A percentile compares a stretch with the other conserved stretches of the same genome.
Evolutionary conservation across 352 stramenopile genomes (phyloP).

Genomic region (Pythium brachiatum): DNA sequence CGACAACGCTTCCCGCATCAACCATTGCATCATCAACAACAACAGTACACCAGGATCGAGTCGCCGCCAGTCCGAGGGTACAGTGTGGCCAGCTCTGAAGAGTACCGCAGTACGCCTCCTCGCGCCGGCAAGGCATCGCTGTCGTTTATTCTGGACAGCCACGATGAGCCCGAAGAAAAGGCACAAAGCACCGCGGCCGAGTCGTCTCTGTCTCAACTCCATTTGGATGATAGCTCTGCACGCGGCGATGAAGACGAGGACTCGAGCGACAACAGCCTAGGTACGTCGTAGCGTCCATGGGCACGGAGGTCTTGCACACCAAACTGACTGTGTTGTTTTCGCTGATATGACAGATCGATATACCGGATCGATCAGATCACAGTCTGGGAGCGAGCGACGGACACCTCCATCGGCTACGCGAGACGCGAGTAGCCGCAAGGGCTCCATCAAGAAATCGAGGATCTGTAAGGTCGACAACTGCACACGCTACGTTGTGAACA

Average conservation of each 20-base stretch:
- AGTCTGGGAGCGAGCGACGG: slow-evolving; percentile 14
- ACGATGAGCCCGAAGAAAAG: slow-evolving; percentile 1
- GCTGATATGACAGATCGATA: slow-evolving; percentile 10
- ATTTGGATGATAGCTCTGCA: slow-evolving; percentile 14
- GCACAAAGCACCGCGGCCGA: slow-evolving; percentile 11
- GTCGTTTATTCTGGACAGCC: slow-evolving; percentile 30
- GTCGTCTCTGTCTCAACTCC: slow-evolving; percentile 8
- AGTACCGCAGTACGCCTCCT: slow-evolving; percentile 7
- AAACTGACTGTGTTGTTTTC: neutral
- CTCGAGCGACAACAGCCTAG: slow-evolving; percentile 33
- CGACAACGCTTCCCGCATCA: slow-evolving; percentile 15
- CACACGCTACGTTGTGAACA: slow-evolving; percentile 73
- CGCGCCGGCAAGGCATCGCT: slow-evolving; percentile 28
- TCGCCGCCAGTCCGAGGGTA: neutral
- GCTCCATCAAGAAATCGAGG: slow-evolving; percentile 48
- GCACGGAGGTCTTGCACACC: neutral
- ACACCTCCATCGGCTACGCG: slow-evolving; percentile 4
- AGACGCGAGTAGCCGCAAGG: slow-evolving; percentile 11
- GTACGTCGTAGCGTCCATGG: slow-evolving; percentile 4
- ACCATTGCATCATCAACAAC: neutral
- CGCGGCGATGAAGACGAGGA: slow-evolving; percentile 20
- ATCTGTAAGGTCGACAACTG: slow-evolving; percentile 79
- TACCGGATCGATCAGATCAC: neutral
- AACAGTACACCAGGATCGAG: neutral
- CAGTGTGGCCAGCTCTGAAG: neutral